Percentiles rank a stretch among this genome's conserved stretches.
Conservation (phyloP, 2,329 filamentous ascomycete species). For the Trichoderma cornu-damae region DNA sequence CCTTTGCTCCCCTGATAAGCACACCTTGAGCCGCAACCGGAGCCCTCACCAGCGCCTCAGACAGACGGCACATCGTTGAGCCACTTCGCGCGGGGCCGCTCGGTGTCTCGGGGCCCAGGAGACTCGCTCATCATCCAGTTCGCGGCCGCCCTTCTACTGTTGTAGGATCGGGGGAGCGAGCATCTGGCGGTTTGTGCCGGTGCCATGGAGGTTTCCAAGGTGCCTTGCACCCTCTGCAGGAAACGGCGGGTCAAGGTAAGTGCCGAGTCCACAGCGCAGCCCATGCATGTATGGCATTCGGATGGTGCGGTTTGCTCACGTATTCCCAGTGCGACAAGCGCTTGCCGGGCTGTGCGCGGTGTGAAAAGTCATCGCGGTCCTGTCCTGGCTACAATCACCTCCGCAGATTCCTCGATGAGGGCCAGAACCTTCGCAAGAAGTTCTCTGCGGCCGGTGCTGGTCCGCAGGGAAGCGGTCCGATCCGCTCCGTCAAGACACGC, state of each 20-base stretch:
- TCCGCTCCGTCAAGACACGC: not conserved
- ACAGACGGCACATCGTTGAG: not conserved
- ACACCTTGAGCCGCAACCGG: not conserved
- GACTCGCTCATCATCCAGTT: constrained; percentile 2
- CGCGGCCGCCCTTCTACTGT: not conserved
- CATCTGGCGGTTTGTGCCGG: not conserved
- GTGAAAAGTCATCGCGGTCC: constrained; percentile 20
- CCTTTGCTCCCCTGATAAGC: constrained; percentile 1
- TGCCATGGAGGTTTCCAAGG: constrained; percentile 17
- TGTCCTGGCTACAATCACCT: constrained; percentile 23
- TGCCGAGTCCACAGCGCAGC: not conserved
- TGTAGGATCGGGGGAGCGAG: constrained; percentile 13
- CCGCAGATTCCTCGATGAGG: constrained; percentile 21
- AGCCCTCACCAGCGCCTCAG: constrained; percentile 11
- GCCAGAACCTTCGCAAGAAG: constrained; percentile 20
- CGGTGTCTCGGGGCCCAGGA: constrained; percentile 6
- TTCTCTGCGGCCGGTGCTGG: constrained; percentile 5
- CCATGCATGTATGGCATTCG: not conserved
- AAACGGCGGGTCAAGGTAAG: constrained; percentile 23
- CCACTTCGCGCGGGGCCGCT: constrained; percentile 13
- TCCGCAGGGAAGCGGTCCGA: not conserved
- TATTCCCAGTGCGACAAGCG: constrained; percentile 21
- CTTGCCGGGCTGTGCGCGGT: constrained; percentile 20
- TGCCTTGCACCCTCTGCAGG: constrained; percentile 21
- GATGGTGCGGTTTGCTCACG: not conserved